Base-by-base conservation (phyloP, 805 yeast genomes). In the Ogataea glucozyma region DNA sequence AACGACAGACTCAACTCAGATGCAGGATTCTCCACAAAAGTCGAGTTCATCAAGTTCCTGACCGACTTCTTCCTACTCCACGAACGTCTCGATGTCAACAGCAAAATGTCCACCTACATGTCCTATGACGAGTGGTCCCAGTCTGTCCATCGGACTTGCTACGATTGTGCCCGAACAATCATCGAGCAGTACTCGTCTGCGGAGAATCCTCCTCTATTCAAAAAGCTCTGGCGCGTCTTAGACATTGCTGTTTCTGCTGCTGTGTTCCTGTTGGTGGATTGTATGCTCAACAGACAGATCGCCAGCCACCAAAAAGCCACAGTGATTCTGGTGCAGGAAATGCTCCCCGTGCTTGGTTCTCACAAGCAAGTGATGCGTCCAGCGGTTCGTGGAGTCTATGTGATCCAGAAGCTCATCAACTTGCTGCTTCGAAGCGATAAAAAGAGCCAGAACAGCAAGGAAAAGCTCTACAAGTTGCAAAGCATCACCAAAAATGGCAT, bases 361-460 rank as follows among this genome's bases (percentile, higher is more conserved):
- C 57, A 55, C 32, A 56, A 46, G 33, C 51, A 44, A 13, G 47
- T 54, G 4, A 49, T 59, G 37, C 51, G 64, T 24, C 62, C 64
- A 13, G 65, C 66, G 3, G 37, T 56, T 6, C 48, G 66, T n/a
- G 66, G 62, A 2, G 26, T 56, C 1, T 61, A 58, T 36, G 58
- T 61, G 20, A 44, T 61, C 4, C 59, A 57, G 19, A 55, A 51
- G 26, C 38, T 62, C 5, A 41, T 56, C 23, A 41, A 35, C 20
- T 46, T 59, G 27, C 40, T 57, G 47, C 26, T 44, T 2, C 49
- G 53, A 14, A 43, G 48, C 12, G 54, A 46, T 17, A 42, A 47
- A 14, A 26, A 29, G 5, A 31, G 35, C 17, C 42, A 49, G 38
- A 51, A 40, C 20, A 21, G 35, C 4, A 26, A 53, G 19, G 29